These are phyloP conservation scores for Musa acuminata DNA, from an alignment of 176 grass and related monocot genomes.

Conservation along the genomic window DNA sequence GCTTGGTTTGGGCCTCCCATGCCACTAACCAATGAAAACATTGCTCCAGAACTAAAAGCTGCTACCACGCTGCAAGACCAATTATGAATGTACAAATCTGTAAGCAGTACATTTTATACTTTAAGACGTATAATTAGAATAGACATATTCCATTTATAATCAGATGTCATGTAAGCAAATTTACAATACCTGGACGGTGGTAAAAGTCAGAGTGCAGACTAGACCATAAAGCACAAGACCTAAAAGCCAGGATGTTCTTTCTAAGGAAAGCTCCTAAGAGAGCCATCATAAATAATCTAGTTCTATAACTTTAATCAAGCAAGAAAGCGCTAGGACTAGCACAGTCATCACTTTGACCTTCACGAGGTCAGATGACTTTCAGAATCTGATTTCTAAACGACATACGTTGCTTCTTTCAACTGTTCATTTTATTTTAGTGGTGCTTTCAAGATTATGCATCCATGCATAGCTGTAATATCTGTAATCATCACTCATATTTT, in stretches of 20 bases:
- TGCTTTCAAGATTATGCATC: neutral
- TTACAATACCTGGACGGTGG: neutral
- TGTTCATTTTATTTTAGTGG: neutral
- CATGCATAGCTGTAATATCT: neutral
- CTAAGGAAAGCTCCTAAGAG: too few species aligned
- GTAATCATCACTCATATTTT: neutral
- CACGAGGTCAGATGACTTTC: too few species aligned
- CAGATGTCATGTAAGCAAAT: neutral
- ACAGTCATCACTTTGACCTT: too few species aligned
- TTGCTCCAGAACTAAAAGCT: conserved; percentile 85
- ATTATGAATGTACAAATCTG: neutral
- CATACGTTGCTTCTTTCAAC: neutral
- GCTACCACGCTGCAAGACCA: conserved; percentile 64
- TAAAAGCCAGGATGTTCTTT: too few species aligned
- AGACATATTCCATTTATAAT: neutral
- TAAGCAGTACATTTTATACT: too few species aligned
- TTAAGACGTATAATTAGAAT: neutral
- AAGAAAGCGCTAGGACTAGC: too few species aligned
- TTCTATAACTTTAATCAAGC: too few species aligned
- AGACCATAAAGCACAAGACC: too few species aligned
- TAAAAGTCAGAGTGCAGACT: too few species aligned
- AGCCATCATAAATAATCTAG: too few species aligned
- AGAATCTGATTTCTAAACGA: too few species aligned
- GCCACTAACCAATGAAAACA: conserved; percentile 88
- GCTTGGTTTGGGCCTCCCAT: conserved; percentile 63